Percentiles rank a stretch among this genome's conserved stretches.
These are phyloP conservation scores for Yarrowia bubula DNA, from an alignment of 805 yeast genomes.

Conservation along the genomic window DNA sequence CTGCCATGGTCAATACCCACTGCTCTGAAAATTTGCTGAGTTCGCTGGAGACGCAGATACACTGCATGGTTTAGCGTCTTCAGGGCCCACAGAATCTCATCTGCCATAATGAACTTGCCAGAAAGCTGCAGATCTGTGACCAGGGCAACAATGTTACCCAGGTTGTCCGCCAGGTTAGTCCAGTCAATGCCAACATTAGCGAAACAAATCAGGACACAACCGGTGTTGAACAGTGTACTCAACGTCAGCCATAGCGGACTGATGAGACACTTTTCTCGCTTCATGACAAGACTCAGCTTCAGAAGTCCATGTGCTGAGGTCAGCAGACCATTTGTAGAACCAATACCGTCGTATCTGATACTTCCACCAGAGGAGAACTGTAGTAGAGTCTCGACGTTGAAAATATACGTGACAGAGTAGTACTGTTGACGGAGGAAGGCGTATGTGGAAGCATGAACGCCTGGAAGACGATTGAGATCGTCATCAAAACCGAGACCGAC, in stretches of 20 bases:
- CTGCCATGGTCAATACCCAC: constrained; percentile 57
- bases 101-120: constrained; percentile 46
- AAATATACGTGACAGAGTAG: constrained; percentile 21
- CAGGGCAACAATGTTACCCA: constrained; percentile 30
- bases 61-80: constrained; percentile 55
- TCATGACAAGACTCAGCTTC: constrained; percentile 34
- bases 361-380: constrained; percentile 29
- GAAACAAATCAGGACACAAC: constrained; percentile 45
- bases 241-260: constrained; percentile 57
- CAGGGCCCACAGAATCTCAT: constrained; percentile 62
- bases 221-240: constrained; percentile 40
- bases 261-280: constrained; percentile 38
- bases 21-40: constrained; percentile 41
- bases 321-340: constrained; percentile 39
- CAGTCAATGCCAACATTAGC: constrained; percentile 44
- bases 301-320: constrained; percentile 40
- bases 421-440: constrained; percentile 32
- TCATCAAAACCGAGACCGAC: constrained; percentile 37
- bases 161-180: constrained; percentile 27
- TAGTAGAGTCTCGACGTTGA: constrained; percentile 31
- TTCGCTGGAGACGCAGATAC: constrained; percentile 46
- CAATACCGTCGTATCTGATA: constrained; percentile 34
- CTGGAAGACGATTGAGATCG: constrained; percentile 31
- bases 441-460: constrained; percentile 30
- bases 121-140: constrained; percentile 31